Percentiles rank a stretch among this genome's conserved stretches.
These are phyloP conservation scores for Dendrostoma leiphaemia DNA, from an alignment of 2,329 filamentous ascomycete species.

Conservation along the genomic window DNA sequence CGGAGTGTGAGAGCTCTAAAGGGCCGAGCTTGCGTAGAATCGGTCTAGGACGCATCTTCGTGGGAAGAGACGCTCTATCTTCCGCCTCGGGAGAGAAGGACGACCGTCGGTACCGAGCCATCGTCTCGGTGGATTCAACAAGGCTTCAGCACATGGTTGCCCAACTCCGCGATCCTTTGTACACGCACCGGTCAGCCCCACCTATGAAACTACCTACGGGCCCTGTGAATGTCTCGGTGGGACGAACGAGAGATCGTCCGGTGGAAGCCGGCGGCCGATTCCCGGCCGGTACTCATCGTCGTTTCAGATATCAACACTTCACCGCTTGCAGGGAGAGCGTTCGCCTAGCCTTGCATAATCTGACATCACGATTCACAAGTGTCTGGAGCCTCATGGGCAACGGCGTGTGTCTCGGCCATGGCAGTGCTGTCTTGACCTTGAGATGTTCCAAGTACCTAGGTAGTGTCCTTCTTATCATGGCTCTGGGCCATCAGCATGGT, in stretches of 20 bases:
- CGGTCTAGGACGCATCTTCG: no score
- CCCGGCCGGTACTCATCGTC: background rate
- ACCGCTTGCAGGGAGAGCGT: background rate
- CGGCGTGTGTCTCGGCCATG: background rate
- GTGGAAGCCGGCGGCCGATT: no score
- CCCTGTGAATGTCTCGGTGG: background rate
- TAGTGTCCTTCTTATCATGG: no score
- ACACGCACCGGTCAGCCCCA: no score
- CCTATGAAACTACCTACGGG: no score
- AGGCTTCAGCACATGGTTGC: background rate
- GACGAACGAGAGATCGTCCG: background rate
- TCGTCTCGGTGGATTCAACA: slow-evolving; percentile 11
- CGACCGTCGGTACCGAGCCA: slow-evolving; percentile 14
- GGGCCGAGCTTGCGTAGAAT: no score
- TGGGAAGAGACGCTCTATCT: no score
- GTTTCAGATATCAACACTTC: background rate
- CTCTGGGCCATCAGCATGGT: no score
- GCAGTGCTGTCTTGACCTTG: background rate
- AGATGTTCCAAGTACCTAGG: no score
- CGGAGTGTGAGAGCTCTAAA: no score
- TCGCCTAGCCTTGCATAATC: slow-evolving; percentile 1
- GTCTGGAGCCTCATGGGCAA: background rate
- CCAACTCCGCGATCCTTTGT: no score
- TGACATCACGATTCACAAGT: slow-evolving; percentile 9
- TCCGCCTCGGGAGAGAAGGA: slow-evolving; percentile 1